These are phyloP conservation scores for Ichthyophthirius multifiliis DNA, from an alignment of 169 alveolate species.

Conservation along the genomic window DNA sequence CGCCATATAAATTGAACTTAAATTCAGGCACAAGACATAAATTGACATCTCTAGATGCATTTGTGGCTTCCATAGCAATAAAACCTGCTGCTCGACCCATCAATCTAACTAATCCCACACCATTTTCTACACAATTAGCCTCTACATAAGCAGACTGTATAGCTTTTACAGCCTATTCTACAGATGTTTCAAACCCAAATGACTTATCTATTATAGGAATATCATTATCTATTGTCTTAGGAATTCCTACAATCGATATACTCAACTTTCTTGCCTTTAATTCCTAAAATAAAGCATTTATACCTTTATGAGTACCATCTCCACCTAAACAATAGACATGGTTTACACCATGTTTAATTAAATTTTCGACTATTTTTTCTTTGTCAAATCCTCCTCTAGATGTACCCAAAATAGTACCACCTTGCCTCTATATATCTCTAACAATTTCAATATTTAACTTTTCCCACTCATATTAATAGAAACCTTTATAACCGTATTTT, in stretches of 20 bases:
- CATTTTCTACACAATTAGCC: slow-evolving; percentile 82
- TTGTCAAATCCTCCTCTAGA: slow-evolving; percentile 82
- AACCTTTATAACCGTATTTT: slow-evolving; percentile 82
- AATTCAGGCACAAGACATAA: slow-evolving; percentile 84
- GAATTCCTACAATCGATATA: slow-evolving; percentile 82
- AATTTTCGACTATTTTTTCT: slow-evolving; percentile 56
- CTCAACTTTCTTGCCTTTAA: slow-evolving; percentile 47
- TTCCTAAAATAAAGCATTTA: slow-evolving; percentile 58
- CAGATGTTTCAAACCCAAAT: slow-evolving; percentile 88
- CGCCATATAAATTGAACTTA: slow-evolving; percentile 78
- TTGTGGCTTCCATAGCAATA: slow-evolving; percentile 74
- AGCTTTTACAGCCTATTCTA: slow-evolving; percentile 71
- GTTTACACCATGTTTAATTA: slow-evolving; percentile 60
- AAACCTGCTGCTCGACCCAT: slow-evolving; percentile 89
- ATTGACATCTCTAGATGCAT: slow-evolving; percentile 83
- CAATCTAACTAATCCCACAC: slow-evolving; percentile 87
- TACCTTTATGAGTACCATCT: slow-evolving; percentile 91
- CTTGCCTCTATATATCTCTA: slow-evolving; percentile 69
- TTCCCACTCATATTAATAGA: slow-evolving; percentile 56
- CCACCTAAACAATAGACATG: slow-evolving; percentile 84
- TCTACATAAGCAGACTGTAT: slow-evolving; percentile 86
- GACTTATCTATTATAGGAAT: slow-evolving; percentile 88
- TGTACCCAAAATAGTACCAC: slow-evolving; percentile 85
- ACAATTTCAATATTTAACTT: slow-evolving; percentile 64
- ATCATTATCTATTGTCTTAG: slow-evolving; percentile 92